Conservation (phyloP, 139 green algal species). For the Yamagishiella unicocca region DNA sequence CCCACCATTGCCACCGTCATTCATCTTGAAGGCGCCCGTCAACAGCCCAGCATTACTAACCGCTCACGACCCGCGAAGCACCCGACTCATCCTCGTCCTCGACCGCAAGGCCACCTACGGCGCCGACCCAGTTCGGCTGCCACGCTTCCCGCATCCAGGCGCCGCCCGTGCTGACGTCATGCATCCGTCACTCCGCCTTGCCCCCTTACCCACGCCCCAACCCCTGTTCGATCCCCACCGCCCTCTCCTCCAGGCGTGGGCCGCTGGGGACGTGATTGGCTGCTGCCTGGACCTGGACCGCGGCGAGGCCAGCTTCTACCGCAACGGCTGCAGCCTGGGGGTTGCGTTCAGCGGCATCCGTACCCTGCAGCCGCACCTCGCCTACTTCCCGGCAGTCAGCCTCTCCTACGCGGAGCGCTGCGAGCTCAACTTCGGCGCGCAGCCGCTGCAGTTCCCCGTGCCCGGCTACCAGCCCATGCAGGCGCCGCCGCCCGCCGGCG, state of each 20-base stretch:
- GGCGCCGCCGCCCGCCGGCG: constrained; percentile 39
- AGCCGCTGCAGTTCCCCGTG: constrained; percentile 83
- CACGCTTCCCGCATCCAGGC: no score
- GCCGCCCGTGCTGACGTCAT: neutral
- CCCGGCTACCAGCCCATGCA: constrained; percentile 82
- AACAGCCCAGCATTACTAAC: no score
- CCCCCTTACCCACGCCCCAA: neutral
- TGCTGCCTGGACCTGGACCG: constrained; percentile 89
- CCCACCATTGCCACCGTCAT: no score
- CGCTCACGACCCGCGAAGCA: no score
- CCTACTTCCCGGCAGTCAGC: constrained; percentile 89
- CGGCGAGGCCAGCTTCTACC: constrained; percentile 83
- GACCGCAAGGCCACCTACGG: no score
- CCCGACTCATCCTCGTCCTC: no score
- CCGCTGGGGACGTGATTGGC: constrained; percentile 90
- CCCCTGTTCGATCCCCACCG: no score
- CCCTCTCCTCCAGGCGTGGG: constrained; percentile 31
- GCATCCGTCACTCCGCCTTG: neutral
- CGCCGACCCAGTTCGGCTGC: no score
- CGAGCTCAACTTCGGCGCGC: constrained; percentile 86
- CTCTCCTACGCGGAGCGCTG: constrained; percentile 85
- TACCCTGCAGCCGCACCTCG: constrained; percentile 65
- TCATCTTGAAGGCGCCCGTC: no score
- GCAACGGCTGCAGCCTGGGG: constrained; percentile 88
- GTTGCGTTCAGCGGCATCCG: constrained; percentile 81